Evolutionary conservation across 148 eudicot genomes (phyloP).

Genomic region (Camellia lanceoleosa): DNA sequence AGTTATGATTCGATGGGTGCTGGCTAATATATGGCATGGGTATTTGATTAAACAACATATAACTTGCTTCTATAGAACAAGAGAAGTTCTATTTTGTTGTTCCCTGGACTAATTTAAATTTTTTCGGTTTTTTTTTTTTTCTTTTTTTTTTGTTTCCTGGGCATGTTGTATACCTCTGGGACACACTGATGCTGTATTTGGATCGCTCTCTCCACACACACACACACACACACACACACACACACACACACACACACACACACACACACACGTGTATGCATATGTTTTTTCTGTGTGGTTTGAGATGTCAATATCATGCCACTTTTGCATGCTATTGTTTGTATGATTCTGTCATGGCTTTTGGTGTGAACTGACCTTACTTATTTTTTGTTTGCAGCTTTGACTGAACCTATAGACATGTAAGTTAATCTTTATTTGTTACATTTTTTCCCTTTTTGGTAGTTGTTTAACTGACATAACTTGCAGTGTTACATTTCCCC

Average conservation of each 20-base stretch:
- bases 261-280: constrained; percentile 9
- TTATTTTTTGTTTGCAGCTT: constrained; percentile 47
- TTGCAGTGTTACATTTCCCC: background rate
- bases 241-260: too few species aligned
- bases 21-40: too few species aligned
- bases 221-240: background rate
- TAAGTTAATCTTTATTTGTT: constrained; percentile 32
- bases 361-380: constrained; percentile 5
- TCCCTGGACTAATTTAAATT: too few species aligned
- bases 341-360: background rate
- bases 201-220: background rate
- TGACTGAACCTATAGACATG: constrained; percentile 92
- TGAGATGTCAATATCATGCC: background rate
- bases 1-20: too few species aligned
- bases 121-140: too few species aligned
- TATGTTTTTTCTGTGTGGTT: background rate
- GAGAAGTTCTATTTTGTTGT: too few species aligned
- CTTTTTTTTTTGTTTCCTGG: too few species aligned
- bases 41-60: too few species aligned
- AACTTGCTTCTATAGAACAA: too few species aligned
- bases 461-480: background rate
- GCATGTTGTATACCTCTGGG: too few species aligned
- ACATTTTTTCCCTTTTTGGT: background rate
- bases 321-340: background rate
- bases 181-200: background rate